Base-by-base conservation (phyloP, 305 asterid genomes). In the Striga hermonthica region DNA sequence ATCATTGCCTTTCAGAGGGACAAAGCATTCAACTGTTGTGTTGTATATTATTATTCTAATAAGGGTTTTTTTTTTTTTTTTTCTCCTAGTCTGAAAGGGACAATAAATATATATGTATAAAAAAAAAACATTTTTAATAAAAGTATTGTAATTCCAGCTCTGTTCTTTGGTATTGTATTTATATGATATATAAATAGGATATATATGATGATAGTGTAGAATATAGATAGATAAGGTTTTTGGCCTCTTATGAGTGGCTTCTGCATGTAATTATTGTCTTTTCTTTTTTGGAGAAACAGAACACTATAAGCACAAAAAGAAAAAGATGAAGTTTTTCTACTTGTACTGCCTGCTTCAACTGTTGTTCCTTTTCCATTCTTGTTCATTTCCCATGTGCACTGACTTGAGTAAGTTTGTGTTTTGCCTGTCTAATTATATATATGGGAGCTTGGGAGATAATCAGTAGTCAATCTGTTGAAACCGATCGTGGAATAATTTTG, bases 341-440 rank as follows among this genome's bases (percentile, higher is more conserved):
- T 53, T 78, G 61, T 64, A 69, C 37, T 64, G 63, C 70, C 69
- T 84, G 57, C 81, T 89, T 63, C 65, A 85, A 38, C 52, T 80
- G 72, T 57, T 78, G 72, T 71, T 73, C 68, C 78, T 78, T 63
- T 79, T 43, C 57, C 86, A 74, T 52, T 82, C 83, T 77, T 72
- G 81, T 74, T 65, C 99, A 44, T 76, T 83, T 6, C 97, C 98
- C 31, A 65, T 82, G 60, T 93, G 98, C 69, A 82, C 87, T 6
- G 75, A 86, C 83, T 68, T 75, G 80, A 83, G 98, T 93, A 84
- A 86, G 97, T 79, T 34, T 54, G 49, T 45, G 41, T n/a, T 67
- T 49, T 67, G 4, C 39, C 8, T 47, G 9, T 49, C 60, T 11
- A 11, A 35, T 13, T 44, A 67, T 39, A 36, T 36, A 12, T 36